Conservation (phyloP, 1,284 basidiomycete genomes). For the Bjerkandera adusta region DNA sequence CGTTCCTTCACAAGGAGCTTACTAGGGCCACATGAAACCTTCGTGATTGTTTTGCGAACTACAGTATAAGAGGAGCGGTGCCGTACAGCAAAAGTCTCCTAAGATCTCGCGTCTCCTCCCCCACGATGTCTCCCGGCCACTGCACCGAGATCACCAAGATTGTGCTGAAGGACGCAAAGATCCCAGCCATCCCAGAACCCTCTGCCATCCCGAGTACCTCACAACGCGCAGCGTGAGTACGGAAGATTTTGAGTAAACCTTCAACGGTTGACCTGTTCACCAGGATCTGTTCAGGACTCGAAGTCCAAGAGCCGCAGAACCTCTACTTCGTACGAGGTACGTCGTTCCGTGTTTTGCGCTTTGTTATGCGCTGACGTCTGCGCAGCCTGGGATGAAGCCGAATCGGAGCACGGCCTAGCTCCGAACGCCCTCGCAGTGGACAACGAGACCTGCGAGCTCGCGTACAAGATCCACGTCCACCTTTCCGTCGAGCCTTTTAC, state of each 20-base stretch:
- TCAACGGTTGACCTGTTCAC: not conserved
- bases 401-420: constrained; percentile 1
- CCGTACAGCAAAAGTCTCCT: too few species aligned
- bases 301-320: constrained; percentile 8
- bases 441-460: not conserved
- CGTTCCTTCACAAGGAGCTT: too few species aligned
- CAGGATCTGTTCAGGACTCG: constrained; percentile 5
- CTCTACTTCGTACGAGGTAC: constrained; percentile 13
- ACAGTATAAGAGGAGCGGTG: too few species aligned
- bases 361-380: not conserved
- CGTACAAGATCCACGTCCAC: constrained; percentile 10
- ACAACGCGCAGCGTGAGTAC: not conserved
- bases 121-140: constrained; percentile 7
- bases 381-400: constrained; percentile 12
- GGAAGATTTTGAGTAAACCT: not conserved
- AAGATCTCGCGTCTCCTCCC: not conserved
- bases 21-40: too few species aligned
- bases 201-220: not conserved
- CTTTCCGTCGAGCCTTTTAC: constrained; percentile 11
- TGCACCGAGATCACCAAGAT: constrained; percentile 14
- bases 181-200: not conserved
- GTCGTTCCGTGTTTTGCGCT: not conserved
- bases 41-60: too few species aligned
- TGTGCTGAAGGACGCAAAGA: constrained; percentile 1
- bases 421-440: not conserved